Evolutionary conservation across 1,284 basidiomycete genomes (phyloP).

Genomic region (Leccinum pachyderme): DNA sequence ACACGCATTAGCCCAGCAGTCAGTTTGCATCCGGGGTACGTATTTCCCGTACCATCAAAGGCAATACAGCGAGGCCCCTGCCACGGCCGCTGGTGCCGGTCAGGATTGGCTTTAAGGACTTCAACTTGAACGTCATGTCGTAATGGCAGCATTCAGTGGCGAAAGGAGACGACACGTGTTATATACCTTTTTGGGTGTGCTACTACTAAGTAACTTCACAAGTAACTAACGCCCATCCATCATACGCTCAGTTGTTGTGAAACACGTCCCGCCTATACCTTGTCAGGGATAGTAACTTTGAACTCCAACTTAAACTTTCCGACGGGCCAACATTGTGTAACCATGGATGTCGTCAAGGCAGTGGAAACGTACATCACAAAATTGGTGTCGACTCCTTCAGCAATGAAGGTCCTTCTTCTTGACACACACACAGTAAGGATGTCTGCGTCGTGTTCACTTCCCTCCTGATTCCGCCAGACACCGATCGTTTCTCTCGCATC

Average conservation of each 20-base stretch:
- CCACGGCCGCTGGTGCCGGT: neutral
- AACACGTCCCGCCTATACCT: neutral
- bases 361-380: conserved; percentile 93
- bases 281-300: neutral
- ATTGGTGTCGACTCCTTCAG: conserved; percentile 80
- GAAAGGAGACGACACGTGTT: neutral
- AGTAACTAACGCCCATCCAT: neutral
- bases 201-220: neutral
- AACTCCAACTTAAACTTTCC: neutral
- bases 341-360: conserved; percentile 95
- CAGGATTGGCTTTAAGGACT: neutral
- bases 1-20: neutral
- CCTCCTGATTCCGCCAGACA: conserved; percentile 55
- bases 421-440: conserved; percentile 87
- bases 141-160: neutral
- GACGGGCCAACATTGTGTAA: neutral
- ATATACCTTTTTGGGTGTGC: conserved; percentile 10
- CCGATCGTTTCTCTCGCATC: conserved; percentile 94
- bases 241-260: neutral
- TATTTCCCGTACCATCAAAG: neutral
- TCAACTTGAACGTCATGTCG: neutral
- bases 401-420: conserved; percentile 98
- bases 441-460: conserved; percentile 1
- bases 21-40: no score
- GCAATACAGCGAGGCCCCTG: neutral